Percentiles rank a stretch among this genome's conserved stretches.
These are phyloP conservation scores for Aspergillus uvarum DNA, from an alignment of 2,329 filamentous ascomycete species.

Conservation along the genomic window DNA sequence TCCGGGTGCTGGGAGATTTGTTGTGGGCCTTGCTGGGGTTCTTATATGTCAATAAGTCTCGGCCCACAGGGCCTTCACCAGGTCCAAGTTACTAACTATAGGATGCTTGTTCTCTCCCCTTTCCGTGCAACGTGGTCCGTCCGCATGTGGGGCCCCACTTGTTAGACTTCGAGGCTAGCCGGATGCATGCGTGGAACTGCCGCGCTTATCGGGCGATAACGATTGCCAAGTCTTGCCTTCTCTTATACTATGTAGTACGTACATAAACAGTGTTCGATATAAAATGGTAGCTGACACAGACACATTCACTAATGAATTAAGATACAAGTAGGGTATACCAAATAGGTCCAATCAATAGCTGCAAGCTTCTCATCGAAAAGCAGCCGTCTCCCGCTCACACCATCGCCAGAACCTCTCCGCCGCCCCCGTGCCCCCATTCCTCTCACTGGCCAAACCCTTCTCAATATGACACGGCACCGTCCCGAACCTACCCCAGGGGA, in stretches of 20 bases:
- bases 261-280: too few species aligned
- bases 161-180: neutral
- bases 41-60: neutral
- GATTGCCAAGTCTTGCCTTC: neutral
- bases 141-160: neutral
- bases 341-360: too few species aligned
- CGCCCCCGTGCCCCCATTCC: constrained; percentile 30
- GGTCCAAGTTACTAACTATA: too few species aligned
- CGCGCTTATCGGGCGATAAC: neutral
- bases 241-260: too few species aligned
- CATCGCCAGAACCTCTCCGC: constrained; percentile 41
- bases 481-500: constrained; percentile 50
- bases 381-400: constrained; percentile 27
- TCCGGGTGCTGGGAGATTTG: neutral
- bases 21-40: neutral
- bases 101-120: too few species aligned
- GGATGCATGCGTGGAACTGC: neutral
- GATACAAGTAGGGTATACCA: neutral
- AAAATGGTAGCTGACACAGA: too few species aligned
- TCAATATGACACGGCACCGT: constrained; percentile 28
- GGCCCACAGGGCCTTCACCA: too few species aligned
- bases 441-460: constrained; percentile 20
- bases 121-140: neutral
- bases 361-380: neutral
- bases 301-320: too few species aligned